Conservation (phyloP, 2,329 filamentous ascomycete genomes). For the Arthrobotrys sphaeroides region DNA sequence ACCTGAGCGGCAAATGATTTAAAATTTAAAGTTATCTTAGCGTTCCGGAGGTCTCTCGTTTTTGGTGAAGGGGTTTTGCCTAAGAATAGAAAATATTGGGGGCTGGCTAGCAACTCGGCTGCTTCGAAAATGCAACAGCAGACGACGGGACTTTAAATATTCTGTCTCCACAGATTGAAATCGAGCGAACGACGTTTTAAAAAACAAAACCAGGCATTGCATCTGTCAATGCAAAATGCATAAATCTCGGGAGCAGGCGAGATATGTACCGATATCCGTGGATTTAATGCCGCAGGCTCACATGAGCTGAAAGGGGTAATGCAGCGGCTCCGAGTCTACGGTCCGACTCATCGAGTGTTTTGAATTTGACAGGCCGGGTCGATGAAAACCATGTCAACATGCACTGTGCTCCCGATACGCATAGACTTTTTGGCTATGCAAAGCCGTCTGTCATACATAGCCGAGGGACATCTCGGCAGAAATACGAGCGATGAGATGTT, state of each 20-base stretch:
- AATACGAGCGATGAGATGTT: constrained; percentile 29
- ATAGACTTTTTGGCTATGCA: constrained; percentile 29
- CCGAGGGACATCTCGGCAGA: constrained; percentile 25
- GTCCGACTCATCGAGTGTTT: constrained; percentile 47
- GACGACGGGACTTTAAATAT: constrained; percentile 17
- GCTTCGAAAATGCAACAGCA: constrained; percentile 42
- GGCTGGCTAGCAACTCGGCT: constrained; percentile 27
- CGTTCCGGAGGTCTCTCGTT: constrained; percentile 9
- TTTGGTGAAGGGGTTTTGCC: not conserved
- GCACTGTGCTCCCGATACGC: constrained; percentile 8
- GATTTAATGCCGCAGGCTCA: constrained; percentile 46
- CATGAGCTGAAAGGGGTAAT: constrained; percentile 39
- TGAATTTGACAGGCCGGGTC: constrained; percentile 33
- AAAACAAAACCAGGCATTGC: constrained; percentile 5
- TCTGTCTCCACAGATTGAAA: not conserved
- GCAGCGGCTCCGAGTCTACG: constrained; percentile 45
- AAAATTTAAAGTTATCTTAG: constrained; percentile 42
- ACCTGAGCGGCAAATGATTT: constrained; percentile 30
- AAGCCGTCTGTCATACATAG: constrained; percentile 35
- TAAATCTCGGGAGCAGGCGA: constrained; percentile 20
- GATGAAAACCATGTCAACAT: constrained; percentile 9
- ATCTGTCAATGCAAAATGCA: constrained; percentile 3
- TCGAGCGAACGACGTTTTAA: not conserved
- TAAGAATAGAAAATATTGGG: constrained; percentile 39
- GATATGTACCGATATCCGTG: constrained; percentile 11